A percentile compares a stretch with the other conserved stretches of the same genome.
phyloP scores from a whole-genome alignment of 345 rosid genomes.

The Lagerstroemia speciosa region DNA sequence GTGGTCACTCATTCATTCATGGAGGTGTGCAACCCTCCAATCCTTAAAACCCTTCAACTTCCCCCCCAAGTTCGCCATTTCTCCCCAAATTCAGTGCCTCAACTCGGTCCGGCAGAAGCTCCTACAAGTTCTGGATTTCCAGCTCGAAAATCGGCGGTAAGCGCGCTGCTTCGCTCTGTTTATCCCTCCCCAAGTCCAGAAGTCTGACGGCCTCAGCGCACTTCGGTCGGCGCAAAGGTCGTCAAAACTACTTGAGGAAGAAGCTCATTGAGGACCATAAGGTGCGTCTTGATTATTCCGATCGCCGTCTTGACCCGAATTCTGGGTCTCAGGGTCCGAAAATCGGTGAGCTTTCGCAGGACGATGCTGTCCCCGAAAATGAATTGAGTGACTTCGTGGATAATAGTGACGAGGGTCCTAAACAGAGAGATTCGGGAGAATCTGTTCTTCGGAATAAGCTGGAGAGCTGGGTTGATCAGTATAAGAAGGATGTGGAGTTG shows the following conservation, averaged over 20 bases:
- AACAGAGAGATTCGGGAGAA: constrained; percentile 20
- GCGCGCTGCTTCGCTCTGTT: constrained; percentile 15
- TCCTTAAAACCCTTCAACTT: constrained; percentile 13
- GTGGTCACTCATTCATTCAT: constrained; percentile 4
- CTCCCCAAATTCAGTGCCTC: constrained; percentile 23
- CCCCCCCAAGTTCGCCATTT: constrained; percentile 18
- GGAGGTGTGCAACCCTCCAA: constrained; percentile 22
- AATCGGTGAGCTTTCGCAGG: constrained; percentile 4
- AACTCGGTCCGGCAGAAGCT: constrained; percentile 16
- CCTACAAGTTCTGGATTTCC: constrained; percentile 14
- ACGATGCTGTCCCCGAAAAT: constrained; percentile 11
- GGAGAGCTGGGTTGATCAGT: constrained; percentile 60
- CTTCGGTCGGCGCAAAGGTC: constrained; percentile 37
- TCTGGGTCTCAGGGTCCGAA: constrained; percentile 20
- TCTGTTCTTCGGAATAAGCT: constrained; percentile 46
- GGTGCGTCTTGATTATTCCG: constrained; percentile 35
- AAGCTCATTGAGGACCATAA: constrained; percentile 44
- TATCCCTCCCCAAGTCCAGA: constrained; percentile 10
- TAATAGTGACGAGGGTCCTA: constrained; percentile 17
- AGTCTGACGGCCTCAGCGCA: constrained; percentile 39
- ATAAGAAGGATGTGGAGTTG: constrained; percentile 45
- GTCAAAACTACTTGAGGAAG: constrained; percentile 63
- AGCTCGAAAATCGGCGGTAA: constrained; percentile 16
- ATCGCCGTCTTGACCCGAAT: constrained; percentile 16
- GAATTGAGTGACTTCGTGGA: constrained; percentile 10